Conservation (phyloP, 2,329 filamentous ascomycete species). For the Exophiala mesophila region DNA sequence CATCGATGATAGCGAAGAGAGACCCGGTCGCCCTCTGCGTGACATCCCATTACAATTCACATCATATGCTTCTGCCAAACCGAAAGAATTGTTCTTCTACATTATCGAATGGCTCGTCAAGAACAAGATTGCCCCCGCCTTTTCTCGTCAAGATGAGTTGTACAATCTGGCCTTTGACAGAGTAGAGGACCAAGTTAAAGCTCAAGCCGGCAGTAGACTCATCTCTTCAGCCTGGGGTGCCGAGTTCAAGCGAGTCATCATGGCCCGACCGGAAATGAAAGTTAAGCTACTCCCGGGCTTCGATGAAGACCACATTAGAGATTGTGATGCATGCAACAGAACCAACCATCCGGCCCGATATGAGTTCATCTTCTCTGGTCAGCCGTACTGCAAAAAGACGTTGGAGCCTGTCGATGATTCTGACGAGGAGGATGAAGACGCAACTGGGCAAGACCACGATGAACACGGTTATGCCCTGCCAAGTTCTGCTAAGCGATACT, state of each 20-base stretch:
- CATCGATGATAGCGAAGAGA: conserved; percentile 52
- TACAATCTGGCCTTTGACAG: conserved; percentile 67
- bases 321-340: conserved; percentile 68
- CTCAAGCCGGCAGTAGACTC: conserved; percentile 65
- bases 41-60: conserved; percentile 67
- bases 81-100: conserved; percentile 67
- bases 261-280: conserved; percentile 60
- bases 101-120: conserved; percentile 78
- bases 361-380: conserved; percentile 59
- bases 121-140: conserved; percentile 69
- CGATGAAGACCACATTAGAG: conserved; percentile 21
- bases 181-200: conserved; percentile 65
- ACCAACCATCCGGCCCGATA: conserved; percentile 63
- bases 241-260: conserved; percentile 61
- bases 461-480: conserved; percentile 46
- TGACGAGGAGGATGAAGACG: conserved; percentile 31
- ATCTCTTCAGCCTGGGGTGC: conserved; percentile 65
- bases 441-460: conserved; percentile 42
- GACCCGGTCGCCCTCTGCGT: conserved; percentile 52
- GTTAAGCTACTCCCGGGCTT: conserved; percentile 26
- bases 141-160: conserved; percentile 57
- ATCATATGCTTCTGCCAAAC: conserved; percentile 58
- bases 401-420: conserved; percentile 59
- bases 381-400: conserved; percentile 60
- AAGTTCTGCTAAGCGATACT: conserved; percentile 44